Evolutionary conservation across 352 stramenopile genomes (phyloP).

Genomic region (Phytophthora vignae): DNA sequence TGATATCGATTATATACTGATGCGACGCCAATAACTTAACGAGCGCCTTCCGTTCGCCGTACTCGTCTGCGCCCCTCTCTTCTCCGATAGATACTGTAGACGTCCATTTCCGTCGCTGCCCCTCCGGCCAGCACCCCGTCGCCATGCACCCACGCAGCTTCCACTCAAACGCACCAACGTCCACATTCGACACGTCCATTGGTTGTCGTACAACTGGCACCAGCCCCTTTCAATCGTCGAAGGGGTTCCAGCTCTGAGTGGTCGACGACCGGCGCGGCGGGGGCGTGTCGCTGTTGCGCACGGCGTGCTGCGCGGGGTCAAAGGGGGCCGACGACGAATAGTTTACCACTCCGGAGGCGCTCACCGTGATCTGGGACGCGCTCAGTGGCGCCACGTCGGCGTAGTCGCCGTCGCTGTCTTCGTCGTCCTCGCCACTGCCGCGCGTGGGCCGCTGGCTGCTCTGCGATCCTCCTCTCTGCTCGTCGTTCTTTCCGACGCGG

Average conservation of each 20-base stretch:
- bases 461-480: slow-evolving; percentile 31
- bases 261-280: slow-evolving; percentile 22
- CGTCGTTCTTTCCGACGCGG: slow-evolving; percentile 47
- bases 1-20: slow-evolving; percentile 27
- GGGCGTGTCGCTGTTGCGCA: slow-evolving; percentile 21
- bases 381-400: slow-evolving; percentile 42
- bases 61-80: slow-evolving; percentile 34
- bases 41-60: slow-evolving; percentile 46
- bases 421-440: slow-evolving; percentile 29
- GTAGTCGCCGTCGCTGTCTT: slow-evolving; percentile 37
- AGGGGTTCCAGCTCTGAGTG: slow-evolving; percentile 38
- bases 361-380: slow-evolving; percentile 40
- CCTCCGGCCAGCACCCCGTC: slow-evolving; percentile 11
- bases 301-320: slow-evolving; percentile 12
- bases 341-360: slow-evolving; percentile 27
- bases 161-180: slow-evolving; percentile 35
- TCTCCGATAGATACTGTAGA: slow-evolving; percentile 5
- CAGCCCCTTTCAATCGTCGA: slow-evolving; percentile 34
- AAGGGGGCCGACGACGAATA: slow-evolving; percentile 30
- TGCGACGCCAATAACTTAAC: slow-evolving; percentile 59
- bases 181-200: slow-evolving; percentile 22
- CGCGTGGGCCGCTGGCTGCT: slow-evolving; percentile 31
- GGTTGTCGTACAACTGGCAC: background rate
- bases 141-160: slow-evolving; percentile 25
- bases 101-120: slow-evolving; percentile 23